phyloP scores from a whole-genome alignment of 2,329 filamentous ascomycete genomes.

The Lomentospora prolificans region DNA sequence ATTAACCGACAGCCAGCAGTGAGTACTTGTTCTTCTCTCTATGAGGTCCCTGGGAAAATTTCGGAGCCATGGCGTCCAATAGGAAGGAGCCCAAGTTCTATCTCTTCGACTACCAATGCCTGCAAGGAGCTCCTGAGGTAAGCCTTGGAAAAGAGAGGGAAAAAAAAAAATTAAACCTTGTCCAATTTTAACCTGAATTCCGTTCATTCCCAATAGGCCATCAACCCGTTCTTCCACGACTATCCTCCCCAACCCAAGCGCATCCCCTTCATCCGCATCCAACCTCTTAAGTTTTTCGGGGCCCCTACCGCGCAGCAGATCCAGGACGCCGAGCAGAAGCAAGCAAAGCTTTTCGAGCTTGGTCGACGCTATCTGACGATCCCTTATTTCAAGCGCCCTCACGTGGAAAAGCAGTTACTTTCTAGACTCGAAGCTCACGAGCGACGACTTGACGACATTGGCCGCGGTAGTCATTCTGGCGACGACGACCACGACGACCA shows the following conservation, averaged over 20 bases:
- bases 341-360: neutral
- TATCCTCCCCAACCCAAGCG: neutral
- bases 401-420: neutral
- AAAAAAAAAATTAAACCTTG: constrained; percentile 1
- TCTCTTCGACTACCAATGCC: neutral
- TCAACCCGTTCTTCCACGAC: neutral
- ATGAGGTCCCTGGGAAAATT: too few species aligned
- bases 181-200: neutral
- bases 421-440: neutral
- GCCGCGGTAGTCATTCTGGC: too few species aligned
- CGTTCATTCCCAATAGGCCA: neutral
- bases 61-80: neutral
- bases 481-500: neutral
- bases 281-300: neutral
- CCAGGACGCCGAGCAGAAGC: neutral
- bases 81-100: too few species aligned
- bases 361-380: neutral
- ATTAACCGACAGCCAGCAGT: neutral
- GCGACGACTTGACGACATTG: neutral
- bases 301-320: neutral
- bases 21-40: too few species aligned
- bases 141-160: neutral
- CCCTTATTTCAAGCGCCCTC: neutral
- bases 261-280: neutral
- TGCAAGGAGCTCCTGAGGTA: neutral